phyloP scores from a whole-genome alignment of 306 rosid species.

The Rubus parviflorus region DNA sequence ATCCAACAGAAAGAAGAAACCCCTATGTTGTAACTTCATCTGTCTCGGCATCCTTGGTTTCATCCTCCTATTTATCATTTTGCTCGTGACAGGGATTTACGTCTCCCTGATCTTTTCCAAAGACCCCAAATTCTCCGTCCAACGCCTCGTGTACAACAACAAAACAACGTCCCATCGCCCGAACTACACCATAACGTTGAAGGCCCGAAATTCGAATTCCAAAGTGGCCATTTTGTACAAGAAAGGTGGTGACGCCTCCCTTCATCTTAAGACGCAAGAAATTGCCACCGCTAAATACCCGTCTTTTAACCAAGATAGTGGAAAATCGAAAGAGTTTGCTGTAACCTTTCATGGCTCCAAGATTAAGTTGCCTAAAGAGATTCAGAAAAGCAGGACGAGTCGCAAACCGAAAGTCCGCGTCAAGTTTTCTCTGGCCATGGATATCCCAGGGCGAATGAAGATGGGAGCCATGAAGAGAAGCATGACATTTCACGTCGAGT shows the following conservation, averaged over 20 bases:
- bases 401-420: background rate
- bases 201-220: slow-evolving; percentile 34
- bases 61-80: slow-evolving; percentile 15
- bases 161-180: background rate
- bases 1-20: background rate
- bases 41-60: slow-evolving; percentile 15
- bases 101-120: slow-evolving; percentile 16
- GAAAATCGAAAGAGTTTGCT: slow-evolving; percentile 4
- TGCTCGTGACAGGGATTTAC: slow-evolving; percentile 23
- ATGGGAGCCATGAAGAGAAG: slow-evolving; percentile 29
- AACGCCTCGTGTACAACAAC: slow-evolving; percentile 18
- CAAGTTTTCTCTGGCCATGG: slow-evolving; percentile 33
- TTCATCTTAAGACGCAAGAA: slow-evolving; percentile 26
- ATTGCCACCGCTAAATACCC: slow-evolving; percentile 46
- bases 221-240: slow-evolving; percentile 33
- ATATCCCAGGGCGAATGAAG: slow-evolving; percentile 23
- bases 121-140: slow-evolving; percentile 38
- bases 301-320: slow-evolving; percentile 18
- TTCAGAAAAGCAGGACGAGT: slow-evolving; percentile 29
- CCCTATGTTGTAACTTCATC: slow-evolving; percentile 11
- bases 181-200: slow-evolving; percentile 27
- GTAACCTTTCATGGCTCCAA: slow-evolving; percentile 24
- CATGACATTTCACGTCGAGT: slow-evolving; percentile 28
- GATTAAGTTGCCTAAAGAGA: slow-evolving; percentile 30
- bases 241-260: slow-evolving; percentile 37